phyloP scores from a whole-genome alignment of 495 filamentous ascomycete genomes.

The Cercophora scortea region DNA sequence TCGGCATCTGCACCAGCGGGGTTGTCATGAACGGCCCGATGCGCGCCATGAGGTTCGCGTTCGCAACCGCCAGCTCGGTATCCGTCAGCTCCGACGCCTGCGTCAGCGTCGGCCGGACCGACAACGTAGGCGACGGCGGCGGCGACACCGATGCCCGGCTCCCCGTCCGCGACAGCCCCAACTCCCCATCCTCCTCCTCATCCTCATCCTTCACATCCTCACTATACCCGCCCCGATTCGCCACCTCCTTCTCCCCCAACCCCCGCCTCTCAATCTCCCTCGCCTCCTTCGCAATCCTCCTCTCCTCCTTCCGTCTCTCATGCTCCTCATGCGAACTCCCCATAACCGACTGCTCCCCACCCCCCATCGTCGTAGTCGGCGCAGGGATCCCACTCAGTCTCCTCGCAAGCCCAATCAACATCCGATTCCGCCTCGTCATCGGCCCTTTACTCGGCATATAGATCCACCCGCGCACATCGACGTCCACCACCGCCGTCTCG shows the following conservation, averaged over 20 bases:
- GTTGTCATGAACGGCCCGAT: conserved; percentile 83
- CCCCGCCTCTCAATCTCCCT: conserved; percentile 64
- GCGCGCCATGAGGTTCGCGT: conserved; percentile 77
- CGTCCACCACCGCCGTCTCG: conserved; percentile 77
- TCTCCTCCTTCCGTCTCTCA: conserved; percentile 42
- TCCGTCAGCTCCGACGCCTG: conserved; percentile 52
- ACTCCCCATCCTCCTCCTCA: conserved; percentile 17
- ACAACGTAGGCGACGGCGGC: conserved; percentile 26
- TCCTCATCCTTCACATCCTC: conserved; percentile 29
- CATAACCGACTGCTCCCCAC: conserved; percentile 8
- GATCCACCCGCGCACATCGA: conserved; percentile 93
- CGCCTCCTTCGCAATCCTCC: conserved; percentile 62
- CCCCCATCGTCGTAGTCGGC: conserved; percentile 34
- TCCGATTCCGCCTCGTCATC: conserved; percentile 79
- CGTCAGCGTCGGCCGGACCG: conserved; percentile 32
- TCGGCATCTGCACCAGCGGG: conserved; percentile 60
- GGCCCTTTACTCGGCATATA: conserved; percentile 78
- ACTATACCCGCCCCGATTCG: conserved; percentile 53
- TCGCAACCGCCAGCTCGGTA: conserved; percentile 69
- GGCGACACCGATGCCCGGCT: conserved; percentile 16
- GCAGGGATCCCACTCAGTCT: conserved; percentile 78
- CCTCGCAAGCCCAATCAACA: conserved; percentile 75
- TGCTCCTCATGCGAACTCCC: conserved; percentile 25
- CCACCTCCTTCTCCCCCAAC: conserved; percentile 60
- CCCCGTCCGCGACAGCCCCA: conserved; percentile 7